A percentile compares a stretch with the other conserved stretches of the same genome.
phyloP scores from a whole-genome alignment of 2,329 filamentous ascomycete genomes.

The Alternaria panax region DNA sequence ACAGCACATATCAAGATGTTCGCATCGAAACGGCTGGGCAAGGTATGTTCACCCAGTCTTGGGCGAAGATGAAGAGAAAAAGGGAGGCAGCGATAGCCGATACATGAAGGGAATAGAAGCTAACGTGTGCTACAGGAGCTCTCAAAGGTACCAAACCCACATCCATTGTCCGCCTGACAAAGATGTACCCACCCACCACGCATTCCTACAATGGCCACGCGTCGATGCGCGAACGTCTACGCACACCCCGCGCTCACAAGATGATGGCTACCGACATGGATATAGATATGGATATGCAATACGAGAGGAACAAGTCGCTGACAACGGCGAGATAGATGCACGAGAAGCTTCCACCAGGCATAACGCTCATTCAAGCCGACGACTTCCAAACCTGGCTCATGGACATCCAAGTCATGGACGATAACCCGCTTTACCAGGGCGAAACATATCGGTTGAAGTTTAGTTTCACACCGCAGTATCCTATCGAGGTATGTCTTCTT shows the following conservation, averaged over 20 bases:
- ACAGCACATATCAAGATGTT: slow-evolving; percentile 52
- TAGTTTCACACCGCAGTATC: slow-evolving; percentile 82
- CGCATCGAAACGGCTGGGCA: slow-evolving; percentile 58
- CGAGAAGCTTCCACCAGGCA: slow-evolving; percentile 68
- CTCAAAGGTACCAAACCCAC: slow-evolving; percentile 25
- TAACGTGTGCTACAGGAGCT: slow-evolving; percentile 23
- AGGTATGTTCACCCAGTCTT: slow-evolving; percentile 46
- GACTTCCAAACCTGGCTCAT: slow-evolving; percentile 89
- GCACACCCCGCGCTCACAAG: neutral
- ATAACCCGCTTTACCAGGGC: slow-evolving; percentile 84
- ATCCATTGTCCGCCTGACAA: neutral
- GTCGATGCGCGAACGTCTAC: neutral
- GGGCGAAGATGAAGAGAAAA: neutral
- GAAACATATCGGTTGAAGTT: slow-evolving; percentile 88
- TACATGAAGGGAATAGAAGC: neutral
- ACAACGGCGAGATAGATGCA: slow-evolving; percentile 56
- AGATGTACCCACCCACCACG: neutral
- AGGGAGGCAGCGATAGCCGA: neutral
- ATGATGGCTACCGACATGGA: neutral
- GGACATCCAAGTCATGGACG: slow-evolving; percentile 89
- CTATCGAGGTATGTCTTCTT: slow-evolving; percentile 68
- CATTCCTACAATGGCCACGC: neutral
- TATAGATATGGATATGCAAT: neutral
- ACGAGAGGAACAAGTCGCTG: neutral
- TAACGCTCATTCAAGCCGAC: slow-evolving; percentile 80